phyloP scores from a whole-genome alignment of 306 rosid species.

The Gastrolobium villosum region DNA sequence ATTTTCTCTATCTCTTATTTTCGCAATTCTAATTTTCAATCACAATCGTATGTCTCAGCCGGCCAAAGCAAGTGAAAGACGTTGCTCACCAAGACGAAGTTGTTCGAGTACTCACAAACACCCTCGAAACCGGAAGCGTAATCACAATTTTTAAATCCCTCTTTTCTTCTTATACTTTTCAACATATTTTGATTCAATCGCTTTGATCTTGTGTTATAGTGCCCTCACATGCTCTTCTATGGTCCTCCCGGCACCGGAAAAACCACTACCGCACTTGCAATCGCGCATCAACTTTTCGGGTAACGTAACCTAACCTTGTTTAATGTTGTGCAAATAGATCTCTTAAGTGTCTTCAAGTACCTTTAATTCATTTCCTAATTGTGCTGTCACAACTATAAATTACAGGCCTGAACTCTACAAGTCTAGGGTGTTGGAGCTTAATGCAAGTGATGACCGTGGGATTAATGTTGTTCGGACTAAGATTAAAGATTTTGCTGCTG shows the following conservation, averaged over 20 bases:
- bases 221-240: constrained; percentile 96
- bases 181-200: neutral
- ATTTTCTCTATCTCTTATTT: neutral
- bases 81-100: constrained; percentile 97
- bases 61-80: constrained; percentile 92
- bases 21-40: neutral
- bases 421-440: constrained; percentile 91
- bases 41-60: constrained; percentile 55
- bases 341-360: neutral
- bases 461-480: constrained; percentile 95
- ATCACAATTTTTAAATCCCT: constrained; percentile 1
- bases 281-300: constrained; percentile 92
- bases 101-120: constrained; percentile 91
- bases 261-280: constrained; percentile 95
- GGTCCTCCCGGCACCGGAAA: constrained; percentile 98
- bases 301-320: constrained; percentile 26
- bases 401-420: constrained; percentile 88
- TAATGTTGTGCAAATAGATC: neutral
- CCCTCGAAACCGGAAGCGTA: constrained; percentile 88
- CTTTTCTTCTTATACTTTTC: neutral
- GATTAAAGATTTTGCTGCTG: constrained; percentile 90
- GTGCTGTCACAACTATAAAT: constrained; percentile 5
- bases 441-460: constrained; percentile 99
- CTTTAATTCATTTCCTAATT: neutral
- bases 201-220: constrained; percentile 50